Evolutionary conservation across 2,329 filamentous ascomycete species (phyloP), one percentile per base, ranked within the genome.

Genomic region (Diplodia scrobiculata): DNA sequence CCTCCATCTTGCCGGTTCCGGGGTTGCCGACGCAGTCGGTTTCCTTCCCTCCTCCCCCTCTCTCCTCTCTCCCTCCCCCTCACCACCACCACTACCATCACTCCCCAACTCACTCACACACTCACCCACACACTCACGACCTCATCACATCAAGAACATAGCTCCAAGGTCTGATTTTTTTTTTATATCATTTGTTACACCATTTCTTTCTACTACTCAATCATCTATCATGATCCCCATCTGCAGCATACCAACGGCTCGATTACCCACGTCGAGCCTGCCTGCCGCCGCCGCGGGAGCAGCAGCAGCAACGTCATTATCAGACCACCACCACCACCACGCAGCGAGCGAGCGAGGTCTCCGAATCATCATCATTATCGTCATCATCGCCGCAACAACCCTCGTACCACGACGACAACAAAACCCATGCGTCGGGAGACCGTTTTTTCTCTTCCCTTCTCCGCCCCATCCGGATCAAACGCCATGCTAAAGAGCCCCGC

Each of bases 391-490:
- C 25, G 25, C 25, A 25, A 7, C 38, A n/a, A 45, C 14, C 41
- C 41, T 36, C 34, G 10, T 36, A 36, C 34, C 7, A 36, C 34
- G 13, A n/a, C 38, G 2, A 45, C 45, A 47, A 62, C 21, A 50
- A 29, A 36, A 62, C 19, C 58, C 58, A 62, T 50, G 32, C 58
- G 29, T 62, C 45, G 58, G 58, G 45, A 51, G 58, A 62, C 58
- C 58, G 27, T 50, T 50, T 62, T 62, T 32, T 62, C 58, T 62
- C 45, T 62, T 62, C 45, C 58, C 21, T 62, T 50, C 58, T 62
- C 58, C 6, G 34, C 13, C 58, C 58, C 58, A 50, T 62, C 58
- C 58, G 58, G 41, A 50, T 62, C 11, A 62, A 62, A 62, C 58
- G 58, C 58, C 58, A 50, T 62, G 58, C 58, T 62, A 62, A 62